Evolutionary conservation across 495 filamentous ascomycete species (phyloP).

Genomic region (Xylaria acuta): DNA sequence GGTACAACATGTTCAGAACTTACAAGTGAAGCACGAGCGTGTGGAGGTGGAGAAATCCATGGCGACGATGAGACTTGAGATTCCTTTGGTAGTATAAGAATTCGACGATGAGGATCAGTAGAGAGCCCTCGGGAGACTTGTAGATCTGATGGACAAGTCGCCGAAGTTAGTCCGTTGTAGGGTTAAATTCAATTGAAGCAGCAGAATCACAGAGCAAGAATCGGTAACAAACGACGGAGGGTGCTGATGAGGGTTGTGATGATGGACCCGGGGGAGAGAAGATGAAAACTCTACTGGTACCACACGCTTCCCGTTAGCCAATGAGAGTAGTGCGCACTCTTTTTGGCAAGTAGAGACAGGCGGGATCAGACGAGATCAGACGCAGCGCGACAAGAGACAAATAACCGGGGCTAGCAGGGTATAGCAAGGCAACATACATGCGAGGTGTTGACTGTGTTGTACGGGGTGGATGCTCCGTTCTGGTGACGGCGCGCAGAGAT

Average conservation of each 20-base stretch:
- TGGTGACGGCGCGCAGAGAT: conserved; percentile 1
- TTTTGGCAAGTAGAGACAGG: conserved; percentile 20
- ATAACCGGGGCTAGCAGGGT: conserved; percentile 25
- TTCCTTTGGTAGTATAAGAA: conserved; percentile 1
- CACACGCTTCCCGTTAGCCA: conserved; percentile 20
- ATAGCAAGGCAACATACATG: conserved; percentile 19
- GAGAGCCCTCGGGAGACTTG: neutral
- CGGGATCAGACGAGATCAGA: conserved; percentile 19
- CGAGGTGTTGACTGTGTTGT: neutral
- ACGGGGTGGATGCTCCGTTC: neutral
- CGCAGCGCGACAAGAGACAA: conserved; percentile 8
- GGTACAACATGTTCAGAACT: conserved; percentile 37
- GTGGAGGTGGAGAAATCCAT: conserved; percentile 50
- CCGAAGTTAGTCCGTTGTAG: conserved; percentile 20
- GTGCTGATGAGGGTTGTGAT: conserved; percentile 7
- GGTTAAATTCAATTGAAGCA: conserved; percentile 11
- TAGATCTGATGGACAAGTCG: conserved; percentile 9
- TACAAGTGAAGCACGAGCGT: conserved; percentile 58
- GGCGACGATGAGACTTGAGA: conserved; percentile 27
- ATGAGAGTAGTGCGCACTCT: conserved; percentile 25
- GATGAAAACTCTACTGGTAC: conserved; percentile 26
- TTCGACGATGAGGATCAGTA: neutral
- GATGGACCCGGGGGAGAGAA: conserved; percentile 18
- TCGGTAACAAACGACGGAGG: conserved; percentile 22
- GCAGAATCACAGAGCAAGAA: conserved; percentile 8